phyloP scores from a whole-genome alignment of 805 yeast species.

The Candida pseudofarinosa region DNA sequence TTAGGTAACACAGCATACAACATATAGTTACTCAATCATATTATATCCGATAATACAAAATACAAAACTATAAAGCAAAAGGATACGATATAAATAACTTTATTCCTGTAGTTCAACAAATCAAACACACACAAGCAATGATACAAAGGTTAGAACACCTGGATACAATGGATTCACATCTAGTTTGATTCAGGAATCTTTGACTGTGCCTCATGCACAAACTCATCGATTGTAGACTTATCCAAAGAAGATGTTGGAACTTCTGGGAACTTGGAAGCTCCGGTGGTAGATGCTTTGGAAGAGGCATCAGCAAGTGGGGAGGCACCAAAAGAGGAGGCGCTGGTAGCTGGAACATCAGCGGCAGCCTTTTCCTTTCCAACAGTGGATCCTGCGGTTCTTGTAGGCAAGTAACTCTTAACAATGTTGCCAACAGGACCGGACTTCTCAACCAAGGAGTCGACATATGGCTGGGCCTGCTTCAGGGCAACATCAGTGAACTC shows the following conservation, averaged over 20 bases:
- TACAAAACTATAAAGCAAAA: background rate
- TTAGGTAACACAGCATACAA: background rate
- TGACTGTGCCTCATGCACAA: conserved; percentile 18
- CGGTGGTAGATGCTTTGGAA: conserved; percentile 19
- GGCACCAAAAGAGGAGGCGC: conserved; percentile 17
- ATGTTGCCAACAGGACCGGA: conserved; percentile 65
- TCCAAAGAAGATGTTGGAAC: conserved; percentile 27
- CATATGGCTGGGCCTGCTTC: conserved; percentile 50
- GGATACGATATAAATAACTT: background rate
- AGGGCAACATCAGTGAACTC: conserved; percentile 38
- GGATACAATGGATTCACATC: background rate
- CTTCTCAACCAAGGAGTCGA: conserved; percentile 53
- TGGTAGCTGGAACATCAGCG: conserved; percentile 12
- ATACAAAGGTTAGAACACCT: background rate
- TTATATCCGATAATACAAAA: background rate
- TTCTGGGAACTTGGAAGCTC: conserved; percentile 39
- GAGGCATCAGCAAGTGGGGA: conserved; percentile 4
- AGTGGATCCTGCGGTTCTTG: conserved; percentile 70
- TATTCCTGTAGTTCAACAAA: background rate
- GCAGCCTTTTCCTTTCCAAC: conserved; percentile 38
- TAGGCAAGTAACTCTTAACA: conserved; percentile 53
- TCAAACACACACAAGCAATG: background rate
- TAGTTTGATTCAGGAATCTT: conserved; percentile 8
- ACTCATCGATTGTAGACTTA: conserved; percentile 20
- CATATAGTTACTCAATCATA: background rate